phyloP scores from a whole-genome alignment of 2,329 filamentous ascomycete genomes.

The Penicillium sp. region DNA sequence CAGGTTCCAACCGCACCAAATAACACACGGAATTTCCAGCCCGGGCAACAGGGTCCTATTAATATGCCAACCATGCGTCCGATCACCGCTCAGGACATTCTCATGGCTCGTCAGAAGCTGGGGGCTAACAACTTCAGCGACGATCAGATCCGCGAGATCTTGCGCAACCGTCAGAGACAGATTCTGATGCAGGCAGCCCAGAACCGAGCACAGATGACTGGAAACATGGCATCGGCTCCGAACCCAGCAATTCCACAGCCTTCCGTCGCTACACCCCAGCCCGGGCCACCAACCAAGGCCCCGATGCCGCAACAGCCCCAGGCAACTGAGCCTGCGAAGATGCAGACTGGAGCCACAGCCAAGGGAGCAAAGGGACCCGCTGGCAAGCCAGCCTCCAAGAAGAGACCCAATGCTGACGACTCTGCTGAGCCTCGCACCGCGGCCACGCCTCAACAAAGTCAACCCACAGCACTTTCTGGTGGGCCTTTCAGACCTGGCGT shows the following conservation, averaged over 20 bases:
- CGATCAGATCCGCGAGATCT: slow-evolving; percentile 39
- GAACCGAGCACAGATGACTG: slow-evolving; percentile 24
- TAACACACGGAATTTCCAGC: slow-evolving; percentile 26
- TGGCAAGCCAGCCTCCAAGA: slow-evolving; percentile 36
- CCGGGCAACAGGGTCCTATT: slow-evolving; percentile 25
- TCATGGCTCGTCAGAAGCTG: slow-evolving; percentile 34
- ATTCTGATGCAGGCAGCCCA: slow-evolving; percentile 30
- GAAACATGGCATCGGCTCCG: slow-evolving; percentile 22
- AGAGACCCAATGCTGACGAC: slow-evolving; percentile 46
- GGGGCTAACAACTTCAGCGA: slow-evolving; percentile 37
- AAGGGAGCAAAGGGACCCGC: slow-evolving; percentile 28
- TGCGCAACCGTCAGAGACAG: slow-evolving; percentile 37
- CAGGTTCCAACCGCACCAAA: slow-evolving; percentile 28
- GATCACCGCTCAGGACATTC: slow-evolving; percentile 35
- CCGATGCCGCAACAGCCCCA: slow-evolving; percentile 25
- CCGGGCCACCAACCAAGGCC: slow-evolving; percentile 24
- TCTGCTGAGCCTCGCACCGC: slow-evolving; percentile 41
- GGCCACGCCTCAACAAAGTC: slow-evolving; percentile 27
- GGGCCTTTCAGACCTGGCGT: slow-evolving; percentile 15
- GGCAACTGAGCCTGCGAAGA: background rate
- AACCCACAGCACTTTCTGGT: slow-evolving; percentile 19
- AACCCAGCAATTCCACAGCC: slow-evolving; percentile 25
- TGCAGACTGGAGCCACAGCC: slow-evolving; percentile 13
- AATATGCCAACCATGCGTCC: slow-evolving; percentile 31
- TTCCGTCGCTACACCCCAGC: slow-evolving; percentile 18